Evolutionary conservation across 83 land plant species (phyloP).

Genomic region (Larix sibirica): DNA sequence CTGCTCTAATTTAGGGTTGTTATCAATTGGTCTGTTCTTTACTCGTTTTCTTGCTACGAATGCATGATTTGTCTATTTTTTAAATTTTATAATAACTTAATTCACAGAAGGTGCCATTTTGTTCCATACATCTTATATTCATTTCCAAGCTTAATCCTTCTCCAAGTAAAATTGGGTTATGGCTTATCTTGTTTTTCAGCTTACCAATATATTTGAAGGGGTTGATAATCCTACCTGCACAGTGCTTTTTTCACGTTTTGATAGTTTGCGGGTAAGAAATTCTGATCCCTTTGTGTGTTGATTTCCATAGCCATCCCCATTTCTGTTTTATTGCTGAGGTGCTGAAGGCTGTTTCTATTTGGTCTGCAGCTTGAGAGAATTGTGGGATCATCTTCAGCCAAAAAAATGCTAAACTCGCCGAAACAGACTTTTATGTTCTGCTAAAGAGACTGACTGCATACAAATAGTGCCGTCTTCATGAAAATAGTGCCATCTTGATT

Average conservation of each 20-base stretch:
- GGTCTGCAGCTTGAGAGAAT: slow-evolving; percentile 79
- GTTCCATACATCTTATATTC: background rate
- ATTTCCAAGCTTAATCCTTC: background rate
- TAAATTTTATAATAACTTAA: background rate
- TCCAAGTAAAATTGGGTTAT: background rate
- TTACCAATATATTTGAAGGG: slow-evolving; percentile 83
- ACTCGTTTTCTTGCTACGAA: background rate
- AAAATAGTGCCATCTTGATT: too few species aligned
- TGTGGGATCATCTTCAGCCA: slow-evolving; percentile 70
- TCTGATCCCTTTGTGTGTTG: background rate
- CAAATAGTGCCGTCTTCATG: too few species aligned
- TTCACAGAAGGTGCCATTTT: background rate
- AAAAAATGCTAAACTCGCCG: slow-evolving; percentile 66
- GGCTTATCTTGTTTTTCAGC: slow-evolving; percentile 40
- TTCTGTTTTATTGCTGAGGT: slow-evolving; percentile 1
- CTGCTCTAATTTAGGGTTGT: background rate
- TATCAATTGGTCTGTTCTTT: background rate
- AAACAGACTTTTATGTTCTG: slow-evolving; percentile 66
- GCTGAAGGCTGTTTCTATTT: background rate
- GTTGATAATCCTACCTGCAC: slow-evolving; percentile 58
- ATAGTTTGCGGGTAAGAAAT: slow-evolving; percentile 63
- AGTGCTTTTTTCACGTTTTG: slow-evolving; percentile 80
- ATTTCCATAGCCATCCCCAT: background rate
- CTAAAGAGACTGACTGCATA: background rate
- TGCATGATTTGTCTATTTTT: background rate